Evolutionary conservation across 2,329 filamentous ascomycete species (phyloP).

Genomic region (Microsporum canis): DNA sequence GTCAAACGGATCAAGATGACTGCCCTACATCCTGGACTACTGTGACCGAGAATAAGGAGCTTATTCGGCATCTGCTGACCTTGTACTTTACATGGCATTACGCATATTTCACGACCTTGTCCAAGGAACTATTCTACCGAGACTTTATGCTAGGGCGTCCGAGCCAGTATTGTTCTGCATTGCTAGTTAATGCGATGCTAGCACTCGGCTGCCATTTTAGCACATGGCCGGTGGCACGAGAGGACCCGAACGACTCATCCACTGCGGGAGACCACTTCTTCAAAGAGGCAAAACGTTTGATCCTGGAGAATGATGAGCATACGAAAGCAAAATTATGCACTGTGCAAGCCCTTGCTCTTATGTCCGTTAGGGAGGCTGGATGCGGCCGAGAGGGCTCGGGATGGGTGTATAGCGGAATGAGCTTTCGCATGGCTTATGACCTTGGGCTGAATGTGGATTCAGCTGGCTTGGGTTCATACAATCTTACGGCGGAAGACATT

Average conservation of each 20-base stretch:
- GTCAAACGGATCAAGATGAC: slow-evolving; percentile 46
- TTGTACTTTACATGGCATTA: slow-evolving; percentile 99
- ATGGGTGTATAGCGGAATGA: slow-evolving; percentile 98
- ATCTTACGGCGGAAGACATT: slow-evolving; percentile 67
- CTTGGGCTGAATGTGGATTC: slow-evolving; percentile 82
- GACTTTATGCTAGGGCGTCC: slow-evolving; percentile 64
- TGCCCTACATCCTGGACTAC: slow-evolving; percentile 77
- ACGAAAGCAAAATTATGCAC: slow-evolving; percentile 80
- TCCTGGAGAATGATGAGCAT: slow-evolving; percentile 85
- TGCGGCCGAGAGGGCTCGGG: slow-evolving; percentile 90
- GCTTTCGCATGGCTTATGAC: slow-evolving; percentile 93
- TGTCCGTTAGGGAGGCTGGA: slow-evolving; percentile 93
- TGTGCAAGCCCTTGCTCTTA: slow-evolving; percentile 83
- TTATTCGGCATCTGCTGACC: slow-evolving; percentile 78
- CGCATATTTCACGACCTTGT: slow-evolving; percentile 84
- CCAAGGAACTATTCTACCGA: slow-evolving; percentile 72
- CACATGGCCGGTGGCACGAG: slow-evolving; percentile 58
- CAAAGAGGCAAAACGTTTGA: slow-evolving; percentile 77
- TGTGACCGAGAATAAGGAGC: slow-evolving; percentile 65
- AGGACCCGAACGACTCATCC: slow-evolving; percentile 58
- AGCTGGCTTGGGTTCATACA: slow-evolving; percentile 50
- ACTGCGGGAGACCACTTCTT: slow-evolving; percentile 97
- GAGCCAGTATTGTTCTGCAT: slow-evolving; percentile 70
- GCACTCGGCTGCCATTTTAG: slow-evolving; percentile 92
- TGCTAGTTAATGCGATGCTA: slow-evolving; percentile 89